These are phyloP conservation scores for Cladophialophora bantiana DNA, from an alignment of 2,329 filamentous ascomycete genomes.

Conservation along the genomic window DNA sequence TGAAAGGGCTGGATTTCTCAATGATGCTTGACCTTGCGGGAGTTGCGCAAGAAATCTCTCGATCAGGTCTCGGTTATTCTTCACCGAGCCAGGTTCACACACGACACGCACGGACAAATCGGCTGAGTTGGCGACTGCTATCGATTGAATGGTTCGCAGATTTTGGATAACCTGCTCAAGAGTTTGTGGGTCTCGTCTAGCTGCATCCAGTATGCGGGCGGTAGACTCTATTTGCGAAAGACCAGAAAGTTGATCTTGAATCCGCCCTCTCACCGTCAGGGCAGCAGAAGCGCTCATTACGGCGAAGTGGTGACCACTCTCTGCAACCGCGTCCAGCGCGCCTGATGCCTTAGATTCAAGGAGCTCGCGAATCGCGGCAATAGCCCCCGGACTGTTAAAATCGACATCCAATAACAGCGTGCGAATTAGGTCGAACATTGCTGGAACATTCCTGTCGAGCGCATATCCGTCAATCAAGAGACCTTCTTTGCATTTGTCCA, in stretches of 20 bases:
- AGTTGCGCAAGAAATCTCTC: constrained; percentile 71
- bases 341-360: constrained; percentile 87
- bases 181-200: constrained; percentile 71
- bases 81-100: constrained; percentile 76
- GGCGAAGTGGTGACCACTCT: constrained; percentile 86
- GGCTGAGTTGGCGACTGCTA: constrained; percentile 73
- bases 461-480: constrained; percentile 85
- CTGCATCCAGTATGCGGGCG: constrained; percentile 72
- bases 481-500: constrained; percentile 76
- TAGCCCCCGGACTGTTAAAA: constrained; percentile 82
- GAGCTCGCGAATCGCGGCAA: constrained; percentile 82
- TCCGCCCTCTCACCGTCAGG: constrained; percentile 72
- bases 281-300: constrained; percentile 82
- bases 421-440: constrained; percentile 86
- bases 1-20: constrained; percentile 44
- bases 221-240: constrained; percentile 87
- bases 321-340: constrained; percentile 88
- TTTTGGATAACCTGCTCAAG: constrained; percentile 79
- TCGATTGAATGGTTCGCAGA: constrained; percentile 81
- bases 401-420: constrained; percentile 85
- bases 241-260: constrained; percentile 87
- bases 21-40: constrained; percentile 53
- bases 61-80: constrained; percentile 73
- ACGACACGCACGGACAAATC: constrained; percentile 82
- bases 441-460: constrained; percentile 84